These are phyloP conservation scores for Pneumocystis carinii DNA, from an alignment of 1,139 yeast species.

Conservation along the genomic window DNA sequence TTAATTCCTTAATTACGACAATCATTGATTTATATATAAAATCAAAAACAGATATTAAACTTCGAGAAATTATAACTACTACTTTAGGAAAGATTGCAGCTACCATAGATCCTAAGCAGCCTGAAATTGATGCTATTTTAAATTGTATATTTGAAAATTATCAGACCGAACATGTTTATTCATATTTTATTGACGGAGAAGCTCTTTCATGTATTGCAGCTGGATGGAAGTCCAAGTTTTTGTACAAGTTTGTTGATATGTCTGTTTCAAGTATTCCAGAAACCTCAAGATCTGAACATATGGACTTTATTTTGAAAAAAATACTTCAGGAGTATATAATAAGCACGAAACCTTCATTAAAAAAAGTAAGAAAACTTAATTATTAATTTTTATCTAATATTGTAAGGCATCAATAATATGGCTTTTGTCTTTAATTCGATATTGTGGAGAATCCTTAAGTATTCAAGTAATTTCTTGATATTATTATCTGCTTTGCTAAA, in stretches of 20 bases:
- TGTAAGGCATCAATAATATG: constrained; percentile 61
- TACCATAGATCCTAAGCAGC: neutral
- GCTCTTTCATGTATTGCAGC: constrained; percentile 55
- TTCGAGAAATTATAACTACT: neutral
- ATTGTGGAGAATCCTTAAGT: constrained; percentile 37
- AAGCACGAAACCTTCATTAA: constrained; percentile 54
- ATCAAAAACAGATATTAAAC: neutral
- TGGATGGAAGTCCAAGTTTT: constrained; percentile 54
- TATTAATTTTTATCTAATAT: neutral
- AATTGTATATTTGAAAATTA: neutral
- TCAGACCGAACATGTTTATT: constrained; percentile 1
- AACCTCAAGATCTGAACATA: neutral
- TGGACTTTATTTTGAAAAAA: neutral
- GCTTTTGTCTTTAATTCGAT: constrained; percentile 67
- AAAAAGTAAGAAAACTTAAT: constrained; percentile 24
- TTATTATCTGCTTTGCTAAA: neutral
- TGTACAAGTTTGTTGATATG: neutral
- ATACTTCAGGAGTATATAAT: constrained; percentile 30
- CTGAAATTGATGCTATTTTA: neutral
- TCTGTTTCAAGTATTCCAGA: neutral
- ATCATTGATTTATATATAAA: neutral
- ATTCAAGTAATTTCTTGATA: neutral
- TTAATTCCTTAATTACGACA: neutral
- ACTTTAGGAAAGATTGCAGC: neutral
- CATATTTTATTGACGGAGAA: constrained; percentile 61